A percentile compares a stretch with the other conserved stretches of the same genome.
Conservation (phyloP, 75 land plant genomes). For the Larix kaempferi region DNA sequence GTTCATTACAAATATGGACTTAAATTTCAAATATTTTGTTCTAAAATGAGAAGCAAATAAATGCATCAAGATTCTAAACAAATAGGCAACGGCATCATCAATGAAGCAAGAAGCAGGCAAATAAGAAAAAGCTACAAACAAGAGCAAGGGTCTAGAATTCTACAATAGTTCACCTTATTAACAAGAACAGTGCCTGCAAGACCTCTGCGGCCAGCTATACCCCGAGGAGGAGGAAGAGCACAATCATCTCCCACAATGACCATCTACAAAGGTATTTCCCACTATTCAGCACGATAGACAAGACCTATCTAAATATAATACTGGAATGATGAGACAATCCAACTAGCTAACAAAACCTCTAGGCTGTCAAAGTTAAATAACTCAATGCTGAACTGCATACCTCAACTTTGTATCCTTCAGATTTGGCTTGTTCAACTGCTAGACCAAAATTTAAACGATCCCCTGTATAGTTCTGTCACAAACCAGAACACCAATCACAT, state of each 20-base stretch:
- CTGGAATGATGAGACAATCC: not conserved
- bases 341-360: not conserved
- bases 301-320: not conserved
- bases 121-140: slow-evolving; percentile 6
- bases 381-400: slow-evolving; percentile 26
- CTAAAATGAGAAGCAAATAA: not conserved
- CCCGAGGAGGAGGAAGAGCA: slow-evolving; percentile 92
- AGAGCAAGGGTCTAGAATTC: not conserved
- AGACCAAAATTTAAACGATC: slow-evolving; percentile 94
- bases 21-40: too few relatives aligned
- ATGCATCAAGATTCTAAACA: not conserved
- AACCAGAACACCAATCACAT: not conserved
- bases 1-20: too few relatives aligned
- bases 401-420: slow-evolving; percentile 95
- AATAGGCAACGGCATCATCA: not conserved
- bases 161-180: slow-evolving; percentile 63
- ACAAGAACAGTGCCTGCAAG: slow-evolving; percentile 94
- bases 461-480: slow-evolving; percentile 90
- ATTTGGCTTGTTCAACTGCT: slow-evolving; percentile 97
- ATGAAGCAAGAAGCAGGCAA: not conserved
- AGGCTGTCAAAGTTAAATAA: not conserved
- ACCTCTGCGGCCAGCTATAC: slow-evolving; percentile 88
- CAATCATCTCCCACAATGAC: slow-evolving; percentile 98
- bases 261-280: slow-evolving; percentile 33
- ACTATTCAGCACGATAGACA: not conserved